A percentile compares a stretch with the other conserved stretches of the same genome.
Evolutionary conservation across 192 early-diverging fungal species (phyloP).

Genomic region (Dissophora globulifera): DNA sequence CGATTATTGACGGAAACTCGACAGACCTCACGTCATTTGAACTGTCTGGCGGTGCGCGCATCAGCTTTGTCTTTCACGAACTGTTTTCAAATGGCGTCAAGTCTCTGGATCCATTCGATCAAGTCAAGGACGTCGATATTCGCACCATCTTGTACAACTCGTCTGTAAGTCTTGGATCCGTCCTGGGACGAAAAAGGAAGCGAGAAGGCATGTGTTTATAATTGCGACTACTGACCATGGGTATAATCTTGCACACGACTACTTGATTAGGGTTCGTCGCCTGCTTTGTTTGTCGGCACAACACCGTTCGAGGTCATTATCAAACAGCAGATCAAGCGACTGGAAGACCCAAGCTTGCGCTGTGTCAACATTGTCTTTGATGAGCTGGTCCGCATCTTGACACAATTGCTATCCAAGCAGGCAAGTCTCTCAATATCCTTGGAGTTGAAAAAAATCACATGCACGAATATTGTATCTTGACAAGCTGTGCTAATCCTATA

Average conservation of each 20-base stretch:
- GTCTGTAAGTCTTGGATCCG: slow-evolving; percentile 72
- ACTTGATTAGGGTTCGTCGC: slow-evolving; percentile 87
- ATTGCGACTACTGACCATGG: too few relatives aligned
- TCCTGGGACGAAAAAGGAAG: too few relatives aligned
- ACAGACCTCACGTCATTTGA: slow-evolving; percentile 95
- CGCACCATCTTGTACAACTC: slow-evolving; percentile 99
- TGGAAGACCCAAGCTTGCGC: slow-evolving; percentile 97
- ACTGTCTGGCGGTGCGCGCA: slow-evolving; percentile 97
- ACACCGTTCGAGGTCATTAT: slow-evolving; percentile 99
- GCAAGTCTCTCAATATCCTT: slow-evolving; percentile 10
- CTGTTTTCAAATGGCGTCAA: slow-evolving; percentile 92
- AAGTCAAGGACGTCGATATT: slow-evolving; percentile 99
- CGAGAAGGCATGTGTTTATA: too few relatives aligned
- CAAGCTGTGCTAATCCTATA: not conserved
- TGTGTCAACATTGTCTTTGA: slow-evolving; percentile 97
- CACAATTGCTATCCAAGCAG: slow-evolving; percentile 90
- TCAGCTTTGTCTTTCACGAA: slow-evolving; percentile 99
- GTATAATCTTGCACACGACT: too few relatives aligned
- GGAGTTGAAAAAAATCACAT: too few relatives aligned
- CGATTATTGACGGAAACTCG: slow-evolving; percentile 95
- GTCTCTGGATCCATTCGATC: slow-evolving; percentile 96
- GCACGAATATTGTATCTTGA: too few relatives aligned
- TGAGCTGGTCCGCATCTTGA: slow-evolving; percentile 96
- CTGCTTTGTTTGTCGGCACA: slow-evolving; percentile 97
- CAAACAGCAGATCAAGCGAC: slow-evolving; percentile 97